phyloP scores from a whole-genome alignment of 2,329 filamentous ascomycete species.

The Penicillium freii region DNA sequence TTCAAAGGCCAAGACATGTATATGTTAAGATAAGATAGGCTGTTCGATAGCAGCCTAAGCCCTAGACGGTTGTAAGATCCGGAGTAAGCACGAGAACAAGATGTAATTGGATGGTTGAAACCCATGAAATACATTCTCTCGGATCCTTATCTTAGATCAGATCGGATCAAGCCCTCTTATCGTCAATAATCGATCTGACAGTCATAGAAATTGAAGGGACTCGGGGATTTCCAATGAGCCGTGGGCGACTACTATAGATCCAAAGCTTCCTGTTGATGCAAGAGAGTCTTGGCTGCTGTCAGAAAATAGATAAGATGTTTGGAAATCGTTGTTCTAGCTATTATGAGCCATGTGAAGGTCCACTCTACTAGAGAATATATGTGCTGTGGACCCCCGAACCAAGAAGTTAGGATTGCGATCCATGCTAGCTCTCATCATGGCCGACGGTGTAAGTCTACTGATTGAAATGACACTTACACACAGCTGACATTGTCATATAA shows the following conservation, averaged over 20 bases:
- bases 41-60: conserved; percentile 13
- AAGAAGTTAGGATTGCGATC: neutral
- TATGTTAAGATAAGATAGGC: conserved; percentile 1
- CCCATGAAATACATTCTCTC: neutral
- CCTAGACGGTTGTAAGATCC: conserved; percentile 18
- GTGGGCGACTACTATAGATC: neutral
- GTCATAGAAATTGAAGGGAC: neutral
- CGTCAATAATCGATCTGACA: neutral
- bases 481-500: conserved; percentile 8
- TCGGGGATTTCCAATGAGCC: neutral
- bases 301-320: conserved; percentile 1
- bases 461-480: neutral
- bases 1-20: neutral
- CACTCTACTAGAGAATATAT: neutral
- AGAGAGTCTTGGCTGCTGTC: neutral
- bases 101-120: conserved; percentile 16
- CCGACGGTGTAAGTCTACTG: conserved; percentile 7
- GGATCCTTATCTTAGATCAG: conserved; percentile 11
- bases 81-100: conserved; percentile 3
- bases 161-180: neutral
- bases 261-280: neutral
- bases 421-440: conserved; percentile 7
- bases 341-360: neutral
- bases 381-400: neutral
- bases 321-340: neutral